Base-by-base conservation (phyloP, 116 monocot genomes). In the Cymodocea nodosa region DNA sequence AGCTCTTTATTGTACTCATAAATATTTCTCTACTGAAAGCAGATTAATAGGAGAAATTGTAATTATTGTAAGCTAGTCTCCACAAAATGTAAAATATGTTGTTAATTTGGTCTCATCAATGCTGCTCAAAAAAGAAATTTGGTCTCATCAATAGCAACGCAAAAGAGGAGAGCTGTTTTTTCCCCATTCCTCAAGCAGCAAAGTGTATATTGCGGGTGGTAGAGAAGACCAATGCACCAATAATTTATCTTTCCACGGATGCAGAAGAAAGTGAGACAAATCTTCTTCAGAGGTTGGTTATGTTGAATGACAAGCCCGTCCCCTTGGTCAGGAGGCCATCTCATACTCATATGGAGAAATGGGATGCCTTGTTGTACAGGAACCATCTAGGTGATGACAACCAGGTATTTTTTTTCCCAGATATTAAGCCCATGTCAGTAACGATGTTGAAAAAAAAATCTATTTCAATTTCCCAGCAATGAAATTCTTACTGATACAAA, bases 181-280 rank as follows among this genome's bases (percentile, higher is more conserved):
- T 80, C 60, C 91, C 97, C 4, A 71, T 88, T 62, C 91, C 97
- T 75, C 91, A 97, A 77, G 91, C 88, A 60, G 91, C 97, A 62
- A 75, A 88, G 24, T 97, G 97, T 78, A 80, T 97, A 5, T 68
- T 82, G 36, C 69, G 77, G 51, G 77, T 86, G 16, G 82, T 79
- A 37, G 80, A 88, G 69, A 87, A 71, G 78, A 51, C 86, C 13
- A 77, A 84, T 64, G 85, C 88, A 55, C 91, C 84, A 3, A 74
- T 87, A 4, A 83, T 95, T 49, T 95, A 85, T 78, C 85, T 97
- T 4, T 97, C 91, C 17, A 97, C 97, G 35, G 97, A 91, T 81
- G 91, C 88, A 35, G 88, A 81, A 16, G 82, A 84, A 16, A 88
- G 88, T 52, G 91, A 97, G 71, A 91, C 83, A 20, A 69, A 76